Base-by-base conservation (phyloP, 768 basidiomycete genomes). In the Saitozyma sp. region DNA sequence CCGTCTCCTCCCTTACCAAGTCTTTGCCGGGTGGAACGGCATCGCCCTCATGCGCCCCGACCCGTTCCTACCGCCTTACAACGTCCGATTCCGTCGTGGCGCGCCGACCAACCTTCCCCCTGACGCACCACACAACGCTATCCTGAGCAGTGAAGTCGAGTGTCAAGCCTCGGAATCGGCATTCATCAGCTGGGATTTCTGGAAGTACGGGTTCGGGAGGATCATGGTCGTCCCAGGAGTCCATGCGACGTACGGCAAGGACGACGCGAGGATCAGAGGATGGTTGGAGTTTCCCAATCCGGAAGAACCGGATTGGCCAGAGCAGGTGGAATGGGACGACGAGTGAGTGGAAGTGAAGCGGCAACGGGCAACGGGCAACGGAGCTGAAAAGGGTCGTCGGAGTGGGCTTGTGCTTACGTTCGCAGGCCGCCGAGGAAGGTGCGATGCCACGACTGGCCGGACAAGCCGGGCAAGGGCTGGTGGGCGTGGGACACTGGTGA, bases 21-120 rank as follows among this genome's bases (percentile, higher is more conserved):
- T 75, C 9, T 77, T 74, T 58, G 73, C 78, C 29, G 74, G 73
- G 29, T 80, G 76, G 74, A 79, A 80, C 67, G 80, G 78, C 1
- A 73, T 78, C 56, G 71, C 74, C 29, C 66, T 78, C 29, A 56
- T 79, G 39, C 66, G 69, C 53, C 70, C 79, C 9, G 54, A 61
- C 8, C 78, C 78, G 6, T 79, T 80, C 69, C 58, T 69, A 19
- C 60, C 75, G 1, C 78, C 76, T 8, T 74, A 77, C 63, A 74
- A 75, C 58, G 70, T 80, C 55, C 71, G 78, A 29, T 80, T 80
- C 68, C 65, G 79, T 43, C 56, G 74, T n/a, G 74, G 67, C 20
- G 51, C 54, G 17, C 16, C 62, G 1, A 61, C 56, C 19, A 50
- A 40, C 19, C 37, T 54, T 8, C 41, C 54, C 9, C n/a, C 39